These are phyloP conservation scores for Plasmopara muralis DNA, from an alignment of 352 stramenopile species.

Conservation along the genomic window DNA sequence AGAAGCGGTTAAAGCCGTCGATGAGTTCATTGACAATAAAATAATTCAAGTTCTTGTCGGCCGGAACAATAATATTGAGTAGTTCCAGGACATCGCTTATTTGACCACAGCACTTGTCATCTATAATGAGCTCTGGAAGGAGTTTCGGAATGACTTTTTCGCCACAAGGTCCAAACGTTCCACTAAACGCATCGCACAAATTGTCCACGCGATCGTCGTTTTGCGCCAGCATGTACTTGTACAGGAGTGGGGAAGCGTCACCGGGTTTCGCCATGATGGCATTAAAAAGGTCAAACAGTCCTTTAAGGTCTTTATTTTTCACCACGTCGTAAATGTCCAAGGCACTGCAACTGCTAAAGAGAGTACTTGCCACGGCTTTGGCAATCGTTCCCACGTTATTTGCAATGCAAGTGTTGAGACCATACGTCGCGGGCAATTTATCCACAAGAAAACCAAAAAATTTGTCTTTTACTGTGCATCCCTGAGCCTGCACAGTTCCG, in stretches of 20 bases:
- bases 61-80: constrained; percentile 35
- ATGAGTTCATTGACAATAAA: constrained; percentile 43
- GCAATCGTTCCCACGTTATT: constrained; percentile 36
- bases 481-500: constrained; percentile 14
- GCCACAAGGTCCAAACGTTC: constrained; percentile 33
- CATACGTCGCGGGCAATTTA: constrained; percentile 27
- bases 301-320: constrained; percentile 25
- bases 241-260: constrained; percentile 33
- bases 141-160: constrained; percentile 32
- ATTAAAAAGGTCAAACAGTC: constrained; percentile 24
- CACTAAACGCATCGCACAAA: constrained; percentile 39
- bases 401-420: constrained; percentile 43
- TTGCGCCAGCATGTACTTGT: constrained; percentile 39
- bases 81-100: constrained; percentile 42
- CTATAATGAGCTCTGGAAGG: constrained; percentile 25
- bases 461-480: constrained; percentile 19
- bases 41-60: constrained; percentile 28
- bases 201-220: constrained; percentile 30
- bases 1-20: constrained; percentile 40
- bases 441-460: constrained; percentile 27
- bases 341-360: constrained; percentile 32
- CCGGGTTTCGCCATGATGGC: constrained; percentile 26
- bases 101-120: constrained; percentile 38
- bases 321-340: constrained; percentile 29
- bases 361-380: constrained; percentile 21